These are phyloP conservation scores for Monosporascus sp. DNA, from an alignment of 2,329 filamentous ascomycete species.

Conservation along the genomic window DNA sequence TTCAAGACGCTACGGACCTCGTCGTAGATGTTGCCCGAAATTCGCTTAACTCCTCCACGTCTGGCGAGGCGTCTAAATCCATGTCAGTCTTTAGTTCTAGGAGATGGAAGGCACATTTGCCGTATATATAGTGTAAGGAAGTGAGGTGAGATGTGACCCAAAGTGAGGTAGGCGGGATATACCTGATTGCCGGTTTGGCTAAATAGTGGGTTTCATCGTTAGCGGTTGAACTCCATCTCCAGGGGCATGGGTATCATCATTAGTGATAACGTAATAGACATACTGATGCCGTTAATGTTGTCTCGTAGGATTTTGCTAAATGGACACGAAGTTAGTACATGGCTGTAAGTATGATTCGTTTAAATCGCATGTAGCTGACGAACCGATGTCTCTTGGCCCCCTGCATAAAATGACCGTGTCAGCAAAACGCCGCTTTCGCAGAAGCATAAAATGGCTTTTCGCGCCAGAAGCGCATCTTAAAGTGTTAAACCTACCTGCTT, in stretches of 20 bases:
- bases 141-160: neutral
- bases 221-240: conserved; percentile 2
- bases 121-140: conserved; percentile 2
- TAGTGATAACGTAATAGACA: conserved; percentile 9
- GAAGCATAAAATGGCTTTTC: no score
- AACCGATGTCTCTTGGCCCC: conserved; percentile 2
- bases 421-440: neutral
- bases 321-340: neutral
- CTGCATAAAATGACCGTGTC: neutral
- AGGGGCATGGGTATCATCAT: neutral
- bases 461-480: neutral
- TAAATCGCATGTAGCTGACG: neutral
- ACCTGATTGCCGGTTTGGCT: conserved; percentile 54
- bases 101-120: neutral
- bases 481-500: neutral
- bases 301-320: conserved; percentile 27
- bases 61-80: conserved; percentile 60
- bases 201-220: conserved; percentile 8
- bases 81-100: conserved; percentile 9
- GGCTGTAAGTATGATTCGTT: neutral
- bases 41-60: conserved; percentile 71
- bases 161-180: conserved; percentile 11
- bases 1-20: conserved; percentile 51
- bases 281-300: conserved; percentile 28
- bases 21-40: conserved; percentile 59